Evolutionary conservation across 208 protist genomes (phyloP).

Genomic region (Trypanosoma scelopori): DNA sequence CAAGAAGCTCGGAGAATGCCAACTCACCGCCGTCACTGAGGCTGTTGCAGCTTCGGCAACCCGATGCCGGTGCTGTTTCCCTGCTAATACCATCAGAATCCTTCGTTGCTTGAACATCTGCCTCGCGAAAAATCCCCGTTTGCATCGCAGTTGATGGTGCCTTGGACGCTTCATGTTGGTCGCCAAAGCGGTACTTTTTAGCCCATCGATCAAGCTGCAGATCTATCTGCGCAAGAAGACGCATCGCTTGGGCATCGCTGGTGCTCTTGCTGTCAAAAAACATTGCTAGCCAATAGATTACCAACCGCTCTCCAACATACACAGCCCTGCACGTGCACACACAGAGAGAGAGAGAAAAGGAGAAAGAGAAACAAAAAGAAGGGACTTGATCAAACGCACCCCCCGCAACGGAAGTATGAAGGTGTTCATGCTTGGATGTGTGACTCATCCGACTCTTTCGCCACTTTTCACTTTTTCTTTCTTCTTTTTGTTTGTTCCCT

Average conservation of each 20-base stretch:
- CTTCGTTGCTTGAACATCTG: background rate
- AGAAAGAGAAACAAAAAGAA: background rate
- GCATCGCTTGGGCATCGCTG: constrained; percentile 7
- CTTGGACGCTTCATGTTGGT: background rate
- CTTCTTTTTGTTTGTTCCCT: background rate
- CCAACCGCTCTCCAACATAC: too few species aligned
- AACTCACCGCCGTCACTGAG: background rate
- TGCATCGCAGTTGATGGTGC: background rate
- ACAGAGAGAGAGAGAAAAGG: background rate
- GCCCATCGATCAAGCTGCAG: constrained; percentile 18
- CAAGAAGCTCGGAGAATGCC: background rate
- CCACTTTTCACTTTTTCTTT: too few species aligned
- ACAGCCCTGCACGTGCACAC: too few species aligned
- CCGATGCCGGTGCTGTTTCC: background rate
- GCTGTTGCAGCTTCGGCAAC: background rate
- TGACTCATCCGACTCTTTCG: too few species aligned
- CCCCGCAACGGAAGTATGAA: too few species aligned
- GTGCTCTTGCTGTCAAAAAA: background rate
- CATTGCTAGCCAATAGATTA: too few species aligned
- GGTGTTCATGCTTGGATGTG: too few species aligned
- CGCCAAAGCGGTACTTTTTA: constrained; percentile 14
- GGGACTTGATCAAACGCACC: too few species aligned
- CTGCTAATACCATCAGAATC: background rate
- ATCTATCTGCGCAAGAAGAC: constrained; percentile 17
- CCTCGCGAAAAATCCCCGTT: too few species aligned